Base-by-base conservation (phyloP, 768 basidiomycete species). In the Erythrobasidium yunnanense region DNA sequence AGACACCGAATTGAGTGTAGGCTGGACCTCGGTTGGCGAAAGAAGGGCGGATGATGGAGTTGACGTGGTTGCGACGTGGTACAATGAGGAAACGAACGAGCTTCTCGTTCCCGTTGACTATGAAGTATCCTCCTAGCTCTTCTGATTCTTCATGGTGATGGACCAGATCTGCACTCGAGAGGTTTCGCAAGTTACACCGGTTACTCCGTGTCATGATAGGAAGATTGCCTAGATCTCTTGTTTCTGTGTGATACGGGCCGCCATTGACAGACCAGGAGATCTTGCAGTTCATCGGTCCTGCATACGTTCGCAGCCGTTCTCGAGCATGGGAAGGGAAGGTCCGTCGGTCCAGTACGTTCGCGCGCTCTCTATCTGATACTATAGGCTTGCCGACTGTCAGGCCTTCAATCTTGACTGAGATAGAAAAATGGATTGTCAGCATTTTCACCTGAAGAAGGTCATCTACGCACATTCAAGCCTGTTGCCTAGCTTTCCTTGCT, bases 141-240 rank as follows among this genome's bases (percentile, higher is more conserved):
- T 95, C 90, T 0, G 95, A 85, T 73, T 99, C 95, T 80, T 99
- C 95, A 74, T 93, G 87, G 68, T 86, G 85, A 63, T 80, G 78
- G 63, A 97, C 90, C 49, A 99, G 84, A 50, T 90, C 86, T 7
- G 86, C 82, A 7, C 93, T 87, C 1, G 90, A 83, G 76, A 95
- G 81, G 33, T 81, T 81, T 49, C 85, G 85, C n/a, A 97, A 77
- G 76, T 96, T 95, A 75, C 95, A 99, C 66, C 93, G 81, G 22
- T 84, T 85, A 7, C 93, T 96, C 88, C 90, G 84, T 77, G 95
- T 86, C 95, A 99, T 97, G 77, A 99, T 86, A 2, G 95, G 95
- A 17, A 96, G 79, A 33, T 89, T 80, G 65, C 95, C 95, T 74
- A 92, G 91, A 65, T 97, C 93, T 71, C 86, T 78, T 55, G 78